Evolutionary conservation across 768 basidiomycete species (phyloP).

Genomic region (Tricholoma flavovirens): DNA sequence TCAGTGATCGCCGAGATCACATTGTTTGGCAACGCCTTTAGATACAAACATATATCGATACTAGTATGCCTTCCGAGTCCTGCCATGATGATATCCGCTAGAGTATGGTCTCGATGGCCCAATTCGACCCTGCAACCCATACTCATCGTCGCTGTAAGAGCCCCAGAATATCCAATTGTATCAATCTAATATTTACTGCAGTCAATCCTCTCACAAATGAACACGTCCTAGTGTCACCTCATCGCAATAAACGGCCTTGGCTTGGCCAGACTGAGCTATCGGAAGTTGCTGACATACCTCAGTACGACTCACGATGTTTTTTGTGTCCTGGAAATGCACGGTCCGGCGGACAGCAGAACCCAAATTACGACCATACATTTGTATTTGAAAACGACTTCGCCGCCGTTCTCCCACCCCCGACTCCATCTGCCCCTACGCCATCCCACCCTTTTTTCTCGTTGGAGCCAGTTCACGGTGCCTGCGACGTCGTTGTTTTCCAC

Average conservation of each 20-base stretch:
- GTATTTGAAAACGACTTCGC: constrained; percentile 82
- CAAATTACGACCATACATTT: constrained; percentile 58
- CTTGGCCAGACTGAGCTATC: constrained; percentile 76
- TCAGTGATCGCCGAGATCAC: background rate
- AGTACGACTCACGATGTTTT: constrained; percentile 72
- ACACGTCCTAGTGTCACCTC: constrained; percentile 80
- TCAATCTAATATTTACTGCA: constrained; percentile 21
- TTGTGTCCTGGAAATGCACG: constrained; percentile 84
- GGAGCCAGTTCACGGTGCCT: constrained; percentile 73
- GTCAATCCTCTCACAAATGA: constrained; percentile 79
- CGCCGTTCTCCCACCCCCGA: constrained; percentile 63
- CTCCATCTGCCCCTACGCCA: constrained; percentile 43
- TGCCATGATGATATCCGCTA: no score
- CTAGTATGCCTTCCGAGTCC: background rate
- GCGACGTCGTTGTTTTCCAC: constrained; percentile 85
- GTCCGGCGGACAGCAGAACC: constrained; percentile 66
- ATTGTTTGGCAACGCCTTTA: background rate
- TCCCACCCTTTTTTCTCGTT: constrained; percentile 57
- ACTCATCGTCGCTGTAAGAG: constrained; percentile 70
- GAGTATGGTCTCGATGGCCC: constrained; percentile 5
- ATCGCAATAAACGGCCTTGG: constrained; percentile 90
- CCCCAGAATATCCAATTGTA: constrained; percentile 6
- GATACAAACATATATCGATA: background rate
- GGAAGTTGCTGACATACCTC: constrained; percentile 44
- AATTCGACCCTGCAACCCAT: constrained; percentile 57